phyloP scores from a whole-genome alignment of 2,329 filamentous ascomycete species.

The Colletotrichum cuscutae region DNA sequence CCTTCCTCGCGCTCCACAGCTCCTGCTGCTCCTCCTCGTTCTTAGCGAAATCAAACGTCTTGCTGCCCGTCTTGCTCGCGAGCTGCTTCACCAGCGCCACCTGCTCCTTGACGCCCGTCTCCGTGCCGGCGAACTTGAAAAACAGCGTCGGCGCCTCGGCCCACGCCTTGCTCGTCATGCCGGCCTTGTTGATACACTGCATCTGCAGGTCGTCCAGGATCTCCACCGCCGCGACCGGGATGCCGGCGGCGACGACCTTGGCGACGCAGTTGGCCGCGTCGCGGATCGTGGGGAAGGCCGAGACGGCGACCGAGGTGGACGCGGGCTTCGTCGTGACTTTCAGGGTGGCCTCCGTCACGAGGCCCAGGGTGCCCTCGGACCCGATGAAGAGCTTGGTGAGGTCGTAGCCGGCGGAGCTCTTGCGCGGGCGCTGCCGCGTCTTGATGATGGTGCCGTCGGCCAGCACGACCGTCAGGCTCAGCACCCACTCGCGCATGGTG shows the following conservation, averaged over 20 bases:
- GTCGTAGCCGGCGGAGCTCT: slow-evolving; percentile 92
- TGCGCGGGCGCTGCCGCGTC: slow-evolving; percentile 87
- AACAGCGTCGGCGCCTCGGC: slow-evolving; percentile 80
- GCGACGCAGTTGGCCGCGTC: slow-evolving; percentile 83
- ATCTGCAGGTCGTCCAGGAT: slow-evolving; percentile 94
- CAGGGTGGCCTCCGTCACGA: slow-evolving; percentile 90
- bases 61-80: slow-evolving; percentile 69
- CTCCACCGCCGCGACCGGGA: slow-evolving; percentile 91
- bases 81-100: slow-evolving; percentile 73
- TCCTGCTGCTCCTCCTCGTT: slow-evolving; percentile 76
- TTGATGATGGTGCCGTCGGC: slow-evolving; percentile 92
- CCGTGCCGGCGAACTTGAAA: slow-evolving; percentile 85
- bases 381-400: slow-evolving; percentile 90
- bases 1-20: slow-evolving; percentile 86
- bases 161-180: slow-evolving; percentile 75
- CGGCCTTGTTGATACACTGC: slow-evolving; percentile 72
- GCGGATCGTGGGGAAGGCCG: slow-evolving; percentile 67
- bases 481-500: slow-evolving; percentile 95
- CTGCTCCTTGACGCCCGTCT: slow-evolving; percentile 80
- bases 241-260: slow-evolving; percentile 80
- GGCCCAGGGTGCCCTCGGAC: slow-evolving; percentile 88
- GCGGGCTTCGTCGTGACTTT: slow-evolving; percentile 86
- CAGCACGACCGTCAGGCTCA: slow-evolving; percentile 86
- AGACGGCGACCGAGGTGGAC: slow-evolving; percentile 83
- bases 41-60: slow-evolving; percentile 82